Percentiles rank a stretch among this genome's conserved stretches.
These are phyloP conservation scores for Camelina laxa DNA, from an alignment of 345 rosid species.

Conservation along the genomic window DNA sequence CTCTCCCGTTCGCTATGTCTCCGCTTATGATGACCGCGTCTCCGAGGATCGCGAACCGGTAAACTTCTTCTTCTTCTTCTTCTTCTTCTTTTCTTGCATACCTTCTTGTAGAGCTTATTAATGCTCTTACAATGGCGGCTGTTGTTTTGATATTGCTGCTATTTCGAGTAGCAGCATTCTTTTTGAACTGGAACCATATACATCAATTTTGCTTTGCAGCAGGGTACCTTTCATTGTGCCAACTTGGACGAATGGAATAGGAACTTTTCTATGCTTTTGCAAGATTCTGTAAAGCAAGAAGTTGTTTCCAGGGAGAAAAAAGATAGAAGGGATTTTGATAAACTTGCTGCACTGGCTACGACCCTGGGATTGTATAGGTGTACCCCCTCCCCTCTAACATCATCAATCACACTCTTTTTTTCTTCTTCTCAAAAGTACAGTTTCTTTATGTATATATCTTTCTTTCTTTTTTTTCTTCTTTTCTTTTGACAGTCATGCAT, in stretches of 20 bases:
- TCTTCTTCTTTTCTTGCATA: neutral
- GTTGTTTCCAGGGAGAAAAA: slow-evolving; percentile 83
- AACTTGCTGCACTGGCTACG: slow-evolving; percentile 71
- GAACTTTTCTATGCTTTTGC: slow-evolving; percentile 61
- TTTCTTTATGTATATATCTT: slow-evolving; percentile 32
- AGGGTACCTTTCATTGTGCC: slow-evolving; percentile 51
- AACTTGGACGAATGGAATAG: slow-evolving; percentile 72
- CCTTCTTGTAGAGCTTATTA: slow-evolving; percentile 7
- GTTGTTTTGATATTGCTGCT: slow-evolving; percentile 2
- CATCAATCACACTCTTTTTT: slow-evolving; percentile 10
- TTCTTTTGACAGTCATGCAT: slow-evolving; percentile 66
- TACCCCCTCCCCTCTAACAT: slow-evolving; percentile 9
- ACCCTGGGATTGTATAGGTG: slow-evolving; percentile 83
- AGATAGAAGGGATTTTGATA: slow-evolving; percentile 76
- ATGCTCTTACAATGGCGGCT: slow-evolving; percentile 23
- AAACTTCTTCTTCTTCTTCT: neutral
- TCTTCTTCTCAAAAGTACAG: slow-evolving; percentile 20
- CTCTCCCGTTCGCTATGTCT: slow-evolving; percentile 39
- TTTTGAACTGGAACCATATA: slow-evolving; percentile 8
- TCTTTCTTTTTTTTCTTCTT: slow-evolving; percentile 38
- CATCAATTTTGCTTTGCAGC: neutral
- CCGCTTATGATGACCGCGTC: slow-evolving; percentile 39
- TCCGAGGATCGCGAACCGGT: slow-evolving; percentile 29
- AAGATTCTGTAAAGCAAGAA: slow-evolving; percentile 66
- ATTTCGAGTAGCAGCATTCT: neutral